Base-by-base conservation (phyloP, 2,329 filamentous ascomycete species). In the Trichophyton simii region DNA sequence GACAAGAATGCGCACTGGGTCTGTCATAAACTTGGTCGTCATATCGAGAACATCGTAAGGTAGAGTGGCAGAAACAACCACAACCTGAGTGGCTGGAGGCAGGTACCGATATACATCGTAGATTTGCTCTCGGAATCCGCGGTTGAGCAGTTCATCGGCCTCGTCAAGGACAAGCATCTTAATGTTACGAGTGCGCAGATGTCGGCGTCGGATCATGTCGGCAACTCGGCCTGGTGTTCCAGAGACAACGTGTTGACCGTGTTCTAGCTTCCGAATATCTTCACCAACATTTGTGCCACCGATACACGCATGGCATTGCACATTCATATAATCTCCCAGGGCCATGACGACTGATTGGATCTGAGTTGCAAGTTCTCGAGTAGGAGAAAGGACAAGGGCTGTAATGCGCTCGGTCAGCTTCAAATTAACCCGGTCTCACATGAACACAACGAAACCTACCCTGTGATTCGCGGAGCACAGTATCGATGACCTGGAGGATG, bases 101-200 rank as follows among this genome's bases (percentile, higher is more conserved):
- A 99, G 88, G 65, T 96, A 89, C 81, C 96, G 92, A 87, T 96
- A 99, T 80, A 99, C 95, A 79, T 99, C 94, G 84, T 99, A 99
- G 82, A 99, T 99, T 83, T 99, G 94, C 83, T 99, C 94, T 72
- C 91, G 96, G 86, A 99, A 99, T 83, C 94, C 94, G 74, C 92
- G 92, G 84, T 67, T 48, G 5, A 59, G 36, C 22, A 38, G 46
- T 42, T 99, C 94, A 77, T 99, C 94, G 72, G 94, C 94, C 83
- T 99, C 94, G 76, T 99, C 94, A 71, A 99, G 89, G 72, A 99
- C 91, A 78, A 99, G 95, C 89, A 97, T 96, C 87, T 99, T 99
- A 86, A 99, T 96, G 79, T 84, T 82, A 77, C 96, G 91, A 73
- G 94, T 99, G 83, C 92, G 94, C 71, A 99, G 84, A 80, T 95